Conservation (phyloP, 805 yeast species). For the Metschnikowia continentalis region DNA sequence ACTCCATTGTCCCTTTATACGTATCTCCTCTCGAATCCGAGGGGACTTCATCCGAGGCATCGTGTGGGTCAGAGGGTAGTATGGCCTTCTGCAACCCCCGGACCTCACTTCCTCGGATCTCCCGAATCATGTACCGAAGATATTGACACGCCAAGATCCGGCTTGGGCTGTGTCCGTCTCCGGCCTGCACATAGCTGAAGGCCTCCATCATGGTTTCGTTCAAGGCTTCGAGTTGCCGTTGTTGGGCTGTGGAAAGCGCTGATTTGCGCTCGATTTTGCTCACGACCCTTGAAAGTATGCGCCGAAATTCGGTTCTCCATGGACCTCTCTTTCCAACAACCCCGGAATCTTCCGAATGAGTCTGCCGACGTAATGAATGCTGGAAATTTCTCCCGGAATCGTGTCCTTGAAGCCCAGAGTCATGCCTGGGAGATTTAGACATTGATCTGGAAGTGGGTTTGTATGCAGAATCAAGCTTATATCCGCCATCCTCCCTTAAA, state of each 20-base stretch:
- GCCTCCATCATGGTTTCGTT: not conserved
- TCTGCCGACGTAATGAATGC: no score
- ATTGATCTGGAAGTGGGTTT: no score
- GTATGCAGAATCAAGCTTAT: no score
- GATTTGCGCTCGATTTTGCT: conserved; percentile 31
- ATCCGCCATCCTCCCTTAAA: no score
- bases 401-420: no score
- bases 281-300: conserved; percentile 18
- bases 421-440: no score
- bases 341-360: not conserved
- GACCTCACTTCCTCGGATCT: conserved; percentile 21
- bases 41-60: not conserved
- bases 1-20: no score
- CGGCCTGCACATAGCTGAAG: not conserved
- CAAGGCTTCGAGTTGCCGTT: conserved; percentile 7
- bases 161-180: not conserved
- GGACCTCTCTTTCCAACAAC: not conserved
- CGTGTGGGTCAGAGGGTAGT: conserved; percentile 21
- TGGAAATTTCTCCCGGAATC: no score
- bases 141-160: conserved; percentile 36
- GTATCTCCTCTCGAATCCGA: no score
- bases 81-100: conserved; percentile 29
- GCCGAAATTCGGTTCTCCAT: conserved; percentile 16
- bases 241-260: conserved; percentile 1
- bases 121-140: conserved; percentile 37